phyloP scores from a whole-genome alignment of 129 eudicot genomes.

The Deinandra increscens region DNA sequence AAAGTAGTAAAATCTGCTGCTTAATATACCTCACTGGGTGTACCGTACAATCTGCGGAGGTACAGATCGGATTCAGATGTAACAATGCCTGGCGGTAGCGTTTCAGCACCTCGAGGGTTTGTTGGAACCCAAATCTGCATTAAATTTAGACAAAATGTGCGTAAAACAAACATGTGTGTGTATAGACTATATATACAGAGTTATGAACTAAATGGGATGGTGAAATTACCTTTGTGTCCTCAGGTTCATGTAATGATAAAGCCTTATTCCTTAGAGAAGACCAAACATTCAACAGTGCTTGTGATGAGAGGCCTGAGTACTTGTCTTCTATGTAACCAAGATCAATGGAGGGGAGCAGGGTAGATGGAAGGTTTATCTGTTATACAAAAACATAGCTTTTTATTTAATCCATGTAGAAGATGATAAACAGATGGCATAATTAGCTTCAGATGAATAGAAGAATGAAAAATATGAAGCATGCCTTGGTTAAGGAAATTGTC shows the following conservation, averaged over 20 bases:
- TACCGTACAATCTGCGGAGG: constrained; percentile 30
- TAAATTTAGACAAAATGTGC: not conserved
- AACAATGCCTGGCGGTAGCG: constrained; percentile 40
- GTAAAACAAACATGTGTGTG: not conserved
- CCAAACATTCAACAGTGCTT: constrained; percentile 73
- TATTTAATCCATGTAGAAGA: not conserved
- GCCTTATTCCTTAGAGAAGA: constrained; percentile 52
- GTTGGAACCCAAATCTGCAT: constrained; percentile 45
- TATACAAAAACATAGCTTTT: constrained; percentile 16
- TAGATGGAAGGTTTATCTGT: constrained; percentile 55
- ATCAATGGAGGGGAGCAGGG: constrained; percentile 60
- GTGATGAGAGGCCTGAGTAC: constrained; percentile 87
- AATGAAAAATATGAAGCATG: constrained; percentile 10
- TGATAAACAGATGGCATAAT: constrained; percentile 6
- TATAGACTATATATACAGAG: not conserved
- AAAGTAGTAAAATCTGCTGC: not conserved
- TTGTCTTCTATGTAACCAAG: constrained; percentile 69
- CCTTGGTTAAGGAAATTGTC: constrained; percentile 57
- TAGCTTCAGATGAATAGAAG: constrained; percentile 8
- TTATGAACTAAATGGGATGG: not conserved
- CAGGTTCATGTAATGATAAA: constrained; percentile 25
- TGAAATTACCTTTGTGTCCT: constrained; percentile 48
- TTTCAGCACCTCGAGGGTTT: constrained; percentile 48
- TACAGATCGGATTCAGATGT: constrained; percentile 42
- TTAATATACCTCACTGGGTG: constrained; percentile 31